Evolutionary conservation across 1,139 yeast genomes (phyloP), one percentile per base, ranked within the genome.

Genomic region (Pneumocystis jirovecii): DNA sequence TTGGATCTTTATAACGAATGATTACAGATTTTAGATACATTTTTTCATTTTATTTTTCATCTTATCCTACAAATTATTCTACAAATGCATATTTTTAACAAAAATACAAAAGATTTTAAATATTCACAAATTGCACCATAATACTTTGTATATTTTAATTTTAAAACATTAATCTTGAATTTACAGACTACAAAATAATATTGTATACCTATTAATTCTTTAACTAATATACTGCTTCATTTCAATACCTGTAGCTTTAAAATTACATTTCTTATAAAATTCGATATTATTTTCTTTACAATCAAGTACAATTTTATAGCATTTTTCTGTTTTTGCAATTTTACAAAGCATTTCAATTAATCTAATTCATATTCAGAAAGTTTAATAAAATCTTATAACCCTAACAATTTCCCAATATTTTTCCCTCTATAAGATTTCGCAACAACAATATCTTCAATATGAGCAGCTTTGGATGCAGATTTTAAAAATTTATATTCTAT

Each of bases 371-470:
- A 6, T 50, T 50, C 15, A 50, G n/a, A 25, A 6, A 50, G 5
- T 25, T 42, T 6, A 15, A 60, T 15, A 10, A 40, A 31, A 60
- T 31, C 21, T 29, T 40, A 15, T 31, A 42, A 25, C 25, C 7
- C n/a, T 15, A 17, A 40, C 50, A 60, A 40, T 42, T 42, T 77
- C 0, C 98, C 98, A 65, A 93, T 77, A 70, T 83, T 83, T 74
- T 86, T 85, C 8, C 98, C 98, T 72, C 91, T 97, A 74, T 88
- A 89, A 19, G 80, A 76, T 50, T 76, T 75, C 44, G 84, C 82
- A 5, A 93, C 96, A 0, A 97, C 88, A 68, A 93, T 91, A 74
- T 93, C 98, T 74, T 93, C 98, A 68, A 93, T 87, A 76, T 93
- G 98, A 4, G 97, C 98, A 15, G 89, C 96, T 65, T 80, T 75